Base-by-base conservation (phyloP, 257 asterid genomes). In the Jaltomata sinuosa region DNA sequence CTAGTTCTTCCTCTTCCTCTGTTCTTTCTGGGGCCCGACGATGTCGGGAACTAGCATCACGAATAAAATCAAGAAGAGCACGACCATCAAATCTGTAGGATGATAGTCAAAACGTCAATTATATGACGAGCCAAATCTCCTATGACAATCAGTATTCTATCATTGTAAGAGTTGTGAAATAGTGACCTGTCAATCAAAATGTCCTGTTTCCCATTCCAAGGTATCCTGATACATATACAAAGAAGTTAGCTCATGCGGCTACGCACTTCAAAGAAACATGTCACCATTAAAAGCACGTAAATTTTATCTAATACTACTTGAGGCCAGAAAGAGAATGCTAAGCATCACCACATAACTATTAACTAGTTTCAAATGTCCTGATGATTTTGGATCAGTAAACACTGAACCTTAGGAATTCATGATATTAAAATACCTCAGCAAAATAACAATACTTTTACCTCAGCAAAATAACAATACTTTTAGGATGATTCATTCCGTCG, bases 121-220 rank as follows among this genome's bases (percentile, higher is more conserved):
- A 67, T 21, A 67, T 49, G 52, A 9, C 14, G 15, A 49, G 62
- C 10, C 4, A 67, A 47, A 65, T 31, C 52, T 74, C 80, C 40
- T 19, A 47, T 22, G 45, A 83, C 67, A 29, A 16, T 29, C 22
- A 27, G 45, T 27, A 31, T 22, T 16, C 32, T 2, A 42, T 8
- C 68, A 12, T 38, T 10, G 7, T 19, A 29, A 40, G 27, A 50
- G 38, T 29, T 27, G 67, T 1, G 47, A 65, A 32, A 55, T 55
- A 55, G 47, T 16, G 76, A 97, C 99, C 98, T 90, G 94, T 97
- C 99, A 84, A 97, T 97, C 90, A 95, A 82, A 77, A 91, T 82
- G 85, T 97, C 99, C 85, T 95, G 94, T 89, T 97, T 97, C 89
- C 99, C 99, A 29, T 95, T 97, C 99, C 99, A 97, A 27, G 99